phyloP scores from a whole-genome alignment of 2,329 filamentous ascomycete genomes.

The Aspergillus quadrilineatus region DNA sequence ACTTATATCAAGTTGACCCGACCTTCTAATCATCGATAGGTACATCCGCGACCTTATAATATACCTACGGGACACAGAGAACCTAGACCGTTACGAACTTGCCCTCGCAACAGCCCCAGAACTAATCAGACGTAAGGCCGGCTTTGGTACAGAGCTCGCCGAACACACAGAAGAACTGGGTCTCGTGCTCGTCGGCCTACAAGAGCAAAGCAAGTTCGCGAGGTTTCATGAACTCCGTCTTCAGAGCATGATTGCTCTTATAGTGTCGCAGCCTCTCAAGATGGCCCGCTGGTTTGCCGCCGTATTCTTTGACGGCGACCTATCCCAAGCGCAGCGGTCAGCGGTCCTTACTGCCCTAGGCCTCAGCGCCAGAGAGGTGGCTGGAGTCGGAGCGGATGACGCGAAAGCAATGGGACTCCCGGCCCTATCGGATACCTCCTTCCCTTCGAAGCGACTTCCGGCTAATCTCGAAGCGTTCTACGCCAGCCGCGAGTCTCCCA shows the following conservation, averaged over 20 bases:
- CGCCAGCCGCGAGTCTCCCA: constrained; percentile 51
- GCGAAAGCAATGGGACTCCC: constrained; percentile 38
- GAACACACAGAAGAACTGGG: constrained; percentile 83
- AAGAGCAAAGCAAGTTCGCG: constrained; percentile 81
- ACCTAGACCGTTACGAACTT: constrained; percentile 79
- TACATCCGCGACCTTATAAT: constrained; percentile 83
- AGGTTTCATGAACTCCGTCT: constrained; percentile 73
- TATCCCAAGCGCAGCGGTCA: constrained; percentile 80
- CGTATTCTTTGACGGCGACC: constrained; percentile 88
- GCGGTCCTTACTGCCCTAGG: constrained; percentile 80
- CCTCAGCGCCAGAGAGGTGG: constrained; percentile 77
- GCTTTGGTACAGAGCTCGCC: constrained; percentile 82
- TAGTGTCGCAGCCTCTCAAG: constrained; percentile 70
- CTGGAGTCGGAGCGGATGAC: constrained; percentile 66
- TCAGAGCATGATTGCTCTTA: constrained; percentile 77
- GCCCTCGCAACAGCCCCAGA: constrained; percentile 73
- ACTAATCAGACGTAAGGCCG: constrained; percentile 83
- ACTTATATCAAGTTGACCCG: not conserved
- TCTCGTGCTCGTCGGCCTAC: constrained; percentile 71
- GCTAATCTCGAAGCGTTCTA: constrained; percentile 72
- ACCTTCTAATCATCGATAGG: constrained; percentile 27
- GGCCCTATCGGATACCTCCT: constrained; percentile 48
- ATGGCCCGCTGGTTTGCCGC: constrained; percentile 84
- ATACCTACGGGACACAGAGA: constrained; percentile 76
- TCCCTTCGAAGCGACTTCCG: constrained; percentile 80